Base-by-base conservation (phyloP, 192 early-diverging fungal species). In the Geosiphon pyriformis region DNA sequence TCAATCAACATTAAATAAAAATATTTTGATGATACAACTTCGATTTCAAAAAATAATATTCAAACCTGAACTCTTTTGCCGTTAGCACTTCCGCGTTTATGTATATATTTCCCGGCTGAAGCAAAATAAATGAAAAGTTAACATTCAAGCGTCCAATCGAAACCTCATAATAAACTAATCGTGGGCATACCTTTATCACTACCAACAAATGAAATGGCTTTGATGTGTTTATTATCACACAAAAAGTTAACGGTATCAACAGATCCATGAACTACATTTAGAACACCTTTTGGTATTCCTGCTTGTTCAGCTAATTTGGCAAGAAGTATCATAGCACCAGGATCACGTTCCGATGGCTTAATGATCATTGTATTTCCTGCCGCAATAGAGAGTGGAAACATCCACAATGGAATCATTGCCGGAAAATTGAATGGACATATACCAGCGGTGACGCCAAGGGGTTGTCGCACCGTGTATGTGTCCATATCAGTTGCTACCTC, bases 401-500 rank as follows among this genome's bases (percentile, higher is more conserved):
- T 92, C 95, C 95, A 98, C 67, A 93, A 76, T 57, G 87, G 88
- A 49, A 90, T 88, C 94, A 95, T 96, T 37, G 94, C 95, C 3
- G 95, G 95, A 77, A 98, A 98, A 75, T 98, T 98, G 83, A 98
- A 98, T 49, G 95, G 94, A 68, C 87, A 87, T 65, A 98, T 95
- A 57, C 95, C 95, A 35, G 85, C 94, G 50, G 91, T 88, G 29
- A 98, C 95, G 64, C 95, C 95, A 55, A 91, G 76, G 25, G 95
- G 95, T 74, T 96, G 90, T 33, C 94, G 87, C 61, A 93, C 88
- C 10, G 89, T 90, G 79, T 92, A 96, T 18, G 95, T 98, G 61
- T 96, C 95, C 95, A 98, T 98, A 72, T 95, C 94, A 34, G 79
- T 86, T 6, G 92, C 75, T 22, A 98, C 95, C 46, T 88, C 84